phyloP scores from a whole-genome alignment of 2,329 filamentous ascomycete species.

The Volutella citrinella region DNA sequence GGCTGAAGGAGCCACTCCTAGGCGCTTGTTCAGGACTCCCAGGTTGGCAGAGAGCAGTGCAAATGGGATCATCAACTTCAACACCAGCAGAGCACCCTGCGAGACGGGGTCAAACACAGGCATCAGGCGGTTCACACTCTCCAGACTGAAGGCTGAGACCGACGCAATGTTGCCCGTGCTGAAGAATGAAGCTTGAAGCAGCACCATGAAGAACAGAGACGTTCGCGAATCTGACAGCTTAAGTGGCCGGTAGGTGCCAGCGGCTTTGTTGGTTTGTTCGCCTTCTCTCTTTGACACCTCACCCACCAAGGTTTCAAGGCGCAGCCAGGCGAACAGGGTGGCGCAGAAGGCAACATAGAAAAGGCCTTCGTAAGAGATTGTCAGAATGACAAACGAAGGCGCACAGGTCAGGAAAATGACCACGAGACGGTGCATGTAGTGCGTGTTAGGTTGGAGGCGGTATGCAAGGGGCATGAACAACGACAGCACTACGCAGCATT shows the following conservation, averaged over 20 bases:
- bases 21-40: constrained; percentile 81
- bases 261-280: constrained; percentile 10
- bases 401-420: constrained; percentile 91
- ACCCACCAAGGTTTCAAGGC: constrained; percentile 75
- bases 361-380: constrained; percentile 93
- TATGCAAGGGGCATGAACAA: constrained; percentile 80
- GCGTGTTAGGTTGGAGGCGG: constrained; percentile 71
- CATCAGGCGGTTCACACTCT: constrained; percentile 82
- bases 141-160: constrained; percentile 87
- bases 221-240: constrained; percentile 82
- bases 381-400: constrained; percentile 91
- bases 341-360: constrained; percentile 91
- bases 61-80: constrained; percentile 93
- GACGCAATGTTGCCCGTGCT: constrained; percentile 95
- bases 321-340: constrained; percentile 82
- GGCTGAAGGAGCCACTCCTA: constrained; percentile 82
- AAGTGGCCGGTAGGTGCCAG: constrained; percentile 57
- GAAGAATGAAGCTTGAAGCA: constrained; percentile 95
- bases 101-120: constrained; percentile 93
- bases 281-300: constrained; percentile 17
- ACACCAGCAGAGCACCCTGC: constrained; percentile 79
- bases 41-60: constrained; percentile 88
- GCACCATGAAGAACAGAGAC: constrained; percentile 89
- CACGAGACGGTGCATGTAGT: constrained; percentile 87
- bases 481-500: constrained; percentile 57